These are phyloP conservation scores for Deinandra increscens DNA, from an alignment of 129 eudicot genomes.

Conservation along the genomic window DNA sequence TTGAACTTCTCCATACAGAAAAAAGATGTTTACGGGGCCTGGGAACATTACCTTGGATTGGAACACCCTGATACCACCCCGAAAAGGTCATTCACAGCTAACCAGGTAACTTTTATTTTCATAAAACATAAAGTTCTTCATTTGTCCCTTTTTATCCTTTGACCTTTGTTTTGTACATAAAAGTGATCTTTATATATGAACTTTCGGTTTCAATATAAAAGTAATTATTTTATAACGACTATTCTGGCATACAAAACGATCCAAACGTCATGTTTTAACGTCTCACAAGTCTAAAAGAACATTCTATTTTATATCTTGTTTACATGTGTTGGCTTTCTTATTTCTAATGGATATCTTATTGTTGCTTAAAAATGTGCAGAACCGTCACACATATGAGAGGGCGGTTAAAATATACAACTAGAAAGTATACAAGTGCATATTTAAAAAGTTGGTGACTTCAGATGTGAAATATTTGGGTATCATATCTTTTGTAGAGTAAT, in stretches of 20 bases:
- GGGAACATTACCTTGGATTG: slow-evolving; percentile 98
- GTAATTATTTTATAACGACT: no score
- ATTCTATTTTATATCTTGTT: not conserved
- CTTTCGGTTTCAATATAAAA: not conserved
- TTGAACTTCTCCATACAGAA: slow-evolving; percentile 35
- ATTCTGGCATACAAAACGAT: not conserved
- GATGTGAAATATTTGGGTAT: slow-evolving; percentile 29
- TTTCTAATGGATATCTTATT: not conserved
- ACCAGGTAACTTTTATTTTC: slow-evolving; percentile 52
- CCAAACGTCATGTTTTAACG: not conserved
- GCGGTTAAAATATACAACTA: slow-evolving; percentile 95
- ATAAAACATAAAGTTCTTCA: not conserved
- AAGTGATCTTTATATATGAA: not conserved
- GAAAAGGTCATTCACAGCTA: slow-evolving; percentile 65
- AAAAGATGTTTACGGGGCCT: slow-evolving; percentile 94
- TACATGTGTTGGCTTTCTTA: not conserved
- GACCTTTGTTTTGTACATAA: not conserved
- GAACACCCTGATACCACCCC: slow-evolving; percentile 89
- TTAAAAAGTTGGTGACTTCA: not conserved
- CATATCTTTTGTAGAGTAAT: slow-evolving; percentile 15
- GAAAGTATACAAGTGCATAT: slow-evolving; percentile 13
- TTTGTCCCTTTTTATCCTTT: not conserved
- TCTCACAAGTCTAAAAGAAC: not conserved
- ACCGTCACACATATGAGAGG: slow-evolving; percentile 91
- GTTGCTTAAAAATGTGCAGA: slow-evolving; percentile 52